Evolutionary conservation across 129 eudicot species (phyloP).

Genomic region (Apium graveolens): DNA sequence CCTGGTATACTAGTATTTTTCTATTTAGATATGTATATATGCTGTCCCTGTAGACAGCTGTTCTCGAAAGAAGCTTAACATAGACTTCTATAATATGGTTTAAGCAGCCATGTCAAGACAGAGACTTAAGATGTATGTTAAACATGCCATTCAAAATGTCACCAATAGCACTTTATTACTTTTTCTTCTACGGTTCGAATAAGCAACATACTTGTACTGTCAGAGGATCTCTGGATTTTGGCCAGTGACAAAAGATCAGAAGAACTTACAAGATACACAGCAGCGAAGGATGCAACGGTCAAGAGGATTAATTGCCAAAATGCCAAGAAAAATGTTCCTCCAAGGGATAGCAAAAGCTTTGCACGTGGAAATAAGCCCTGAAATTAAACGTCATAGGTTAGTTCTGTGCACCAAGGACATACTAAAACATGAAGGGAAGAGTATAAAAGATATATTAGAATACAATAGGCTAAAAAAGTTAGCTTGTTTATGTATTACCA

Average conservation of each 20-base stretch:
- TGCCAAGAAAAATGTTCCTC: slow-evolving; percentile 82
- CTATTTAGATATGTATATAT: neutral
- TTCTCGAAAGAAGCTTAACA: neutral
- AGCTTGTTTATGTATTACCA: neutral
- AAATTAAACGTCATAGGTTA: slow-evolving; percentile 7
- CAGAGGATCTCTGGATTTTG: neutral
- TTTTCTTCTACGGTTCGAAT: neutral
- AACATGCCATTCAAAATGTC: neutral
- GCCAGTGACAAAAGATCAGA: slow-evolving; percentile 6
- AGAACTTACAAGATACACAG: slow-evolving; percentile 64
- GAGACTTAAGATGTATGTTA: neutral
- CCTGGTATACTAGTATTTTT: neutral
- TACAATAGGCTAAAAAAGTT: neutral
- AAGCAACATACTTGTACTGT: neutral
- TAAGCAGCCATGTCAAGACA: neutral
- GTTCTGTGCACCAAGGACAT: neutral
- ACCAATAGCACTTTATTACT: neutral
- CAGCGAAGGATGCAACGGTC: slow-evolving; percentile 60
- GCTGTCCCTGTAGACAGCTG: neutral
- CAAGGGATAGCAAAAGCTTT: slow-evolving; percentile 74
- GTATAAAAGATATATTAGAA: neutral
- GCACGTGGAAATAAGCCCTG: slow-evolving; percentile 95
- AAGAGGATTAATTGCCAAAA: slow-evolving; percentile 83
- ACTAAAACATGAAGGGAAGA: neutral
- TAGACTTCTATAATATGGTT: neutral